Percentiles rank a stretch among this genome's conserved stretches.
Evolutionary conservation across 257 asterid species (phyloP).

Genomic region (Nicotiana paniculata): DNA sequence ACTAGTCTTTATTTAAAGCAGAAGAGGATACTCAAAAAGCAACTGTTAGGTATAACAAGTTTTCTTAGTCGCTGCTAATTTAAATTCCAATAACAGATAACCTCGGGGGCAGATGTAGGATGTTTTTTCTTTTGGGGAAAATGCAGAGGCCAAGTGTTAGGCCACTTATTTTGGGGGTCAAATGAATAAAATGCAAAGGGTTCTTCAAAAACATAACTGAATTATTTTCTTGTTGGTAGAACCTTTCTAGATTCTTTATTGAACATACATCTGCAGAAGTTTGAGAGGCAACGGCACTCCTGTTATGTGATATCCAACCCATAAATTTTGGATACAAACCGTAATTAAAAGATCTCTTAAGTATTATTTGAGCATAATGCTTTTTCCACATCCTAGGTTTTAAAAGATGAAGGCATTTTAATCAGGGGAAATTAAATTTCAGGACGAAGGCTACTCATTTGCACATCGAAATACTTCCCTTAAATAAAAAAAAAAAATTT

Average conservation of each 20-base stretch:
- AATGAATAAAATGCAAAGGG: too few relatives aligned
- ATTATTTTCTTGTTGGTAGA: neutral
- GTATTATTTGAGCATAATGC: too few relatives aligned
- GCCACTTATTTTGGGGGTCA: neutral
- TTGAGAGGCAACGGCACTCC: neutral
- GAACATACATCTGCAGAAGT: neutral
- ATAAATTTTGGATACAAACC: too few relatives aligned
- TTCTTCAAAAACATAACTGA: neutral
- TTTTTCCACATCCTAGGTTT: too few relatives aligned
- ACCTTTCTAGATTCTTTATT: too few relatives aligned
- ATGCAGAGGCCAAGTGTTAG: neutral
- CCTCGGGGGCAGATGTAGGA: neutral
- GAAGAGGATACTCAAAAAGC: neutral
- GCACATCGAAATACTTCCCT: too few relatives aligned
- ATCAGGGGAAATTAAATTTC: too few relatives aligned
- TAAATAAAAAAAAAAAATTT: too few relatives aligned
- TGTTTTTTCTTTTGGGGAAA: neutral
- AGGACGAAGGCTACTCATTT: too few relatives aligned
- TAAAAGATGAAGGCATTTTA: too few relatives aligned
- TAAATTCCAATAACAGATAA: neutral
- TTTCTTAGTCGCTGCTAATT: neutral
- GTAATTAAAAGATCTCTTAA: too few relatives aligned
- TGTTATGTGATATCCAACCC: neutral
- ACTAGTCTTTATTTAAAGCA: neutral
- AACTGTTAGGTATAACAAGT: neutral